These are phyloP conservation scores for Trypanosoma lewisi DNA, from an alignment of 208 protist species.

Conservation along the genomic window DNA sequence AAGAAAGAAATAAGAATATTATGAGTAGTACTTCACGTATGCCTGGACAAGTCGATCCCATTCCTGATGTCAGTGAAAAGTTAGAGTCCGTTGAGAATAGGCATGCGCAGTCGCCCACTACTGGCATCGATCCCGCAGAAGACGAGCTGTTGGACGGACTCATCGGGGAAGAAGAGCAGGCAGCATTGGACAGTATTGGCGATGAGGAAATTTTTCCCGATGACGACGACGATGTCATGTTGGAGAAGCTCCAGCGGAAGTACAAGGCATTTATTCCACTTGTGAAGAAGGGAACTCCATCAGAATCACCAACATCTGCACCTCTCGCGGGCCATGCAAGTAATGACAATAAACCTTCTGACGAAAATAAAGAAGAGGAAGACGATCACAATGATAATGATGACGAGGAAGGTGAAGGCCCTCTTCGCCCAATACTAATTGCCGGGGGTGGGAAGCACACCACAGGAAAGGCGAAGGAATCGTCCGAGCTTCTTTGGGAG, in stretches of 20 bases:
- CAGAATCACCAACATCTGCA: neutral
- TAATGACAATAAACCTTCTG: neutral
- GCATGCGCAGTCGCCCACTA: too few relatives aligned
- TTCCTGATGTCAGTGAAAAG: too few relatives aligned
- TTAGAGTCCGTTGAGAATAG: too few relatives aligned
- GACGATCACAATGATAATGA: neutral
- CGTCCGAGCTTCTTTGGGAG: neutral
- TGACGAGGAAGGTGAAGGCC: neutral
- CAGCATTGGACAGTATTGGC: neutral
- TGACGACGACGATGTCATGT: conserved; percentile 5
- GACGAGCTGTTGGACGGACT: neutral
- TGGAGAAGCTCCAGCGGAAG: conserved; percentile 16
- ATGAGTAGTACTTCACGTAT: too few relatives aligned
- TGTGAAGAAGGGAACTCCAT: neutral
- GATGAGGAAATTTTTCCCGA: conserved; percentile 9
- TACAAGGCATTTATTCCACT: conserved; percentile 1
- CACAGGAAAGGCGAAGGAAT: neutral
- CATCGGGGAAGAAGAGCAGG: too few relatives aligned
- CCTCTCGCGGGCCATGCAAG: neutral
- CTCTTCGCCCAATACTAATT: neutral
- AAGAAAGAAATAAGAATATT: neutral
- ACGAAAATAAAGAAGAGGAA: neutral
- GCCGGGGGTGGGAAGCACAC: too few relatives aligned
- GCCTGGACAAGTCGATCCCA: too few relatives aligned
- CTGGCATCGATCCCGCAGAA: too few relatives aligned